Percentiles rank a stretch among this genome's conserved stretches.
Conservation (phyloP, 78 protist genomes). For the Salpingoeca rosetta region DNA sequence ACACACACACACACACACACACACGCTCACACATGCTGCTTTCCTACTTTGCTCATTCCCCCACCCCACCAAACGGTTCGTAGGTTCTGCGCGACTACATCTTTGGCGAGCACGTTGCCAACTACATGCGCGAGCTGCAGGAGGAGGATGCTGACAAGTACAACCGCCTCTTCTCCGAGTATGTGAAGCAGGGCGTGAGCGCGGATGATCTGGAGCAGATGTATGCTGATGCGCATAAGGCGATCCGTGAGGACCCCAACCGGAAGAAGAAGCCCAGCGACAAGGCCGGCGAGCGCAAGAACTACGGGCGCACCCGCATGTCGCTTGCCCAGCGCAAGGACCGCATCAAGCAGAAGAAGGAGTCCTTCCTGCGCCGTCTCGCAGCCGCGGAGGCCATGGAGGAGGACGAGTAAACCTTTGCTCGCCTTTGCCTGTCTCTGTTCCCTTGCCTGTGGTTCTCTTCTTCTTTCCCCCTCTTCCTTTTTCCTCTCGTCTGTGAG, state of each 20-base stretch:
- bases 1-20: not conserved
- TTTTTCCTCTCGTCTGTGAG: too few species aligned
- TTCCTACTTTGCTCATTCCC: too few species aligned
- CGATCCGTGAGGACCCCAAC: conserved; percentile 81
- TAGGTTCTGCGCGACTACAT: conserved; percentile 72
- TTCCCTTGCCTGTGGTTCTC: too few species aligned
- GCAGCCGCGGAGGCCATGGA: not conserved
- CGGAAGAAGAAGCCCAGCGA: conserved; percentile 17
- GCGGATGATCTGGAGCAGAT: conserved; percentile 75
- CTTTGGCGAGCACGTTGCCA: conserved; percentile 93
- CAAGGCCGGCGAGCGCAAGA: not conserved
- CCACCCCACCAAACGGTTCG: too few species aligned
- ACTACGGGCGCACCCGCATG: not conserved
- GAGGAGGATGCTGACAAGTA: conserved; percentile 81
- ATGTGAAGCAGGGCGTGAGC: conserved; percentile 64
- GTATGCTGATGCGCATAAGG: conserved; percentile 77
- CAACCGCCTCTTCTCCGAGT: conserved; percentile 73
- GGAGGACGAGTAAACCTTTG: too few species aligned
- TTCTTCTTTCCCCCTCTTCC: too few species aligned
- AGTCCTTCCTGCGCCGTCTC: not conserved
- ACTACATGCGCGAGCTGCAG: conserved; percentile 84
- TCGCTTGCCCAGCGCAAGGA: conserved; percentile 14
- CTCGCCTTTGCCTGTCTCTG: too few species aligned
- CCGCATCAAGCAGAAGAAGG: conserved; percentile 14
- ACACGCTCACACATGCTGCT: too few species aligned